Base-by-base conservation (phyloP, 208 protist species). In the Trypanosoma platydactyli region DNA sequence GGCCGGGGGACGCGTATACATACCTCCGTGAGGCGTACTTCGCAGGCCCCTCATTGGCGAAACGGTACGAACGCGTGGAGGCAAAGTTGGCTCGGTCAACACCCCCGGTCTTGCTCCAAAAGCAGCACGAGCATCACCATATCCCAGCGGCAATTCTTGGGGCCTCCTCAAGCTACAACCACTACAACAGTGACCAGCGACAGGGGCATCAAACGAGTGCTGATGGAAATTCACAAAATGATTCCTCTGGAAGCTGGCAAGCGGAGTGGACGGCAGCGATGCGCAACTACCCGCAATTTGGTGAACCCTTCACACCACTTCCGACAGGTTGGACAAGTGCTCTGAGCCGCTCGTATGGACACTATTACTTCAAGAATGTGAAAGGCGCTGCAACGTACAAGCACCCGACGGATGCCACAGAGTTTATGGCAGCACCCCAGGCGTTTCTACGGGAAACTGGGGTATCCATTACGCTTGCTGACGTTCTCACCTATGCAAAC, bases 401-500 rank as follows among this genome's bases (percentile, higher is more conserved):
- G 46, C 89, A 95, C 29, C 89, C 89, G 18, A 78, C 67, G 3
- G 80, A 86, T 57, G 69, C 51, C 1, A 79, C 77, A 46, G 77
- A 84, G 61, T 91, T 84, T 64, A 86, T 87, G 50, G 89, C 64
- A 45, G 75, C 82, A 0, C 89, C 89, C 20, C 89, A 95, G 55
- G 77, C 86, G 0, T 92, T 95, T 52, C 29, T 95, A 41, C 64
- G 59, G 16, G 77, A 83, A 62, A 46, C 41, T 1, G 71, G 65
- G 1, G 69, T 58, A 13, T 40, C 57, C 13, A 25, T 54, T 3
- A 73, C 66, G 6, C 73, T 81, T 9, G 69, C 40, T 33, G 66
- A 73, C 22, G 73, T 72, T 29, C 48, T 84, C 30, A 59, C 75
- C 38, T 55, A 76, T 50, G 77, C 77, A 1, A 84, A 80, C 53